Evolutionary conservation across 768 basidiomycete genomes (phyloP), one percentile per base, ranked within the genome.

Genomic region (Solioccasus polychromus): DNA sequence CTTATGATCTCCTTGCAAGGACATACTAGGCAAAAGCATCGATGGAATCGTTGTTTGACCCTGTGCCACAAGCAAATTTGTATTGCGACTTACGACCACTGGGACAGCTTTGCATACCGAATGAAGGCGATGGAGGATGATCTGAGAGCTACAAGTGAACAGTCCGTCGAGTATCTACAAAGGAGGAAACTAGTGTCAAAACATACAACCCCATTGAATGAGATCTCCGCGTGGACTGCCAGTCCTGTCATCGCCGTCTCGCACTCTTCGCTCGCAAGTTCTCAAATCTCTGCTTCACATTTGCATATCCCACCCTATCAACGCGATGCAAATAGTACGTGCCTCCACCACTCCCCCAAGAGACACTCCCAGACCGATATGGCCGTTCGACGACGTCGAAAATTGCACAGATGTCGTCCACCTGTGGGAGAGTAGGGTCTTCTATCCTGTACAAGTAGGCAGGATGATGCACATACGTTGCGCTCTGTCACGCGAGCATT

Each of bases 401-500:
- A 45, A 93, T 92, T 8, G 86, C 79, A 47, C 81, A 80, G 41
- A 92, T 88, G 49, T 89, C 87, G 60, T 86, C 80, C 34, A 84
- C 76, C 85, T 88, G 53, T 5, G 26, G 8, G 42, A 15, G 25
- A 26, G 25, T 17, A 39, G 17, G 26, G 44, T 42, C 24, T 20
- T 17, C 25, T 30, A 35, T 19, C 34, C n/a, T n/a, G 28, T 11
- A 9, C 17, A 19, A 32, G n/a, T 2, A 9, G 9, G 23, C 15
- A 14, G 15, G 22, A 30, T 4, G n/a, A 20, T 19, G 12, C 37
- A 62, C 83, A 44, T 54, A 88, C 85, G 54, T 92, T 95, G 35
- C 88, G 85, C 55, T 92, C 85, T 1, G 88, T 91, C 46, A 96
- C 72, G 29, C 88, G 80, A 34, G 83, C 85, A 54, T 85, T 72